Evolutionary conservation across 2,329 filamentous ascomycete species (phyloP), one percentile per base, ranked within the genome.

Genomic region (Aspergillus floridensis): DNA sequence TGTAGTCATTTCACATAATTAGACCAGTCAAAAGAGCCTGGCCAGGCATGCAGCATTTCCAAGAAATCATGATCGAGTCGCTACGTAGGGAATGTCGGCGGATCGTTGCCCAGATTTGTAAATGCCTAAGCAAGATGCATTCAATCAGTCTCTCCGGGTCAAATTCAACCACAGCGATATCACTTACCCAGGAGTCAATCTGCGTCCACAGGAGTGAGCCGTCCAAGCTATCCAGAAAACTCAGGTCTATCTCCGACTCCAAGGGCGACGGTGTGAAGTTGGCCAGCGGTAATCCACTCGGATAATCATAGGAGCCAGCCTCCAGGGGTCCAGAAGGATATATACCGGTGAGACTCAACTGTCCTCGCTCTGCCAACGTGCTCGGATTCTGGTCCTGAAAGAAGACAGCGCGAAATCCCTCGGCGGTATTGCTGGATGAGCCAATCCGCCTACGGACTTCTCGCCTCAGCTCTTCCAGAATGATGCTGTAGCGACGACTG

Each of bases 401-500:
- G 22, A 24, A 48, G 12, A 21, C 59, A 19, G 49, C 29, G 16
- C 46, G 59, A 8, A 48, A 12, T n/a, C 44, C 19, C 10, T 57
- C 58, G 22, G 56, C 49, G 7, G 46, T 21, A 11, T 52, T 50
- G 26, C 29, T 51, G n/a, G 52, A 21, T 5, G 49, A 29, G 10
- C 56, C 68, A 32, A 74, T 68, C 53, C 75, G 73, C 10, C 69
- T 65, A 62, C 75, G 74, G 2, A 76, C 79, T 57, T 81, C 79
- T 7, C 72, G 66, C 47, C 79, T 69, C 22, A 81, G 62, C 57
- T 81, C 79, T 50, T 80, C 78, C 10, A 82, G 63, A 48, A 81
- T 81, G 52, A 81, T 81, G 31, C 77, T 77, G 49, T 82, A 81
- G 44, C 78, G 73, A 6, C 78, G 74, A 51, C 77, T 80, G 0